Percentiles rank a stretch among this genome's conserved stretches.
Evolutionary conservation across 2,329 filamentous ascomycete genomes (phyloP).

Genomic region (Clarireedia homoeocarpa): DNA sequence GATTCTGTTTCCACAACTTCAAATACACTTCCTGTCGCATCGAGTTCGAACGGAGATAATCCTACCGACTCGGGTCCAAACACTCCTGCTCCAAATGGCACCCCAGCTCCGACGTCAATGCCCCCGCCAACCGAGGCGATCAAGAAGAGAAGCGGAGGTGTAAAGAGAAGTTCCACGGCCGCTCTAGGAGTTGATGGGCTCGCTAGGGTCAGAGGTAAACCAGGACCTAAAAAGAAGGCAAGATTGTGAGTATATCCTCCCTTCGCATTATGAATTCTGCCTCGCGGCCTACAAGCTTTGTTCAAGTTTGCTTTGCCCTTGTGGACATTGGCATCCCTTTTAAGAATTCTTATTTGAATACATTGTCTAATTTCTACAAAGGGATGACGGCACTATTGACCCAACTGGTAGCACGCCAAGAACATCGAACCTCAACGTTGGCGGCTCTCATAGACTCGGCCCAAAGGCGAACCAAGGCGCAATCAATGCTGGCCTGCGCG

Average conservation of each 20-base stretch:
- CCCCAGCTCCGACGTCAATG: slow-evolving; percentile 46
- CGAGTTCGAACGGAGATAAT: slow-evolving; percentile 43
- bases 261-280: neutral
- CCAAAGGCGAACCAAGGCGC: slow-evolving; percentile 95
- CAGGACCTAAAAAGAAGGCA: slow-evolving; percentile 93
- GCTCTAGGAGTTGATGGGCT: slow-evolving; percentile 48
- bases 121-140: slow-evolving; percentile 51
- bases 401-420: slow-evolving; percentile 39
- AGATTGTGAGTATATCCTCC: slow-evolving; percentile 63
- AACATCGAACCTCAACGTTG: slow-evolving; percentile 32
- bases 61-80: slow-evolving; percentile 52
- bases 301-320: neutral
- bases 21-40: slow-evolving; percentile 31
- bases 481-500: slow-evolving; percentile 92
- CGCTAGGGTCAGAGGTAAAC: slow-evolving; percentile 73
- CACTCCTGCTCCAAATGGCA: slow-evolving; percentile 49
- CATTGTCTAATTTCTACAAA: slow-evolving; percentile 32
- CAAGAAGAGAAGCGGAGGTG: slow-evolving; percentile 60
- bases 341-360: neutral
- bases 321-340: neutral
- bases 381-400: slow-evolving; percentile 57
- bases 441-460: slow-evolving; percentile 65
- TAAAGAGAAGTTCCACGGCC: slow-evolving; percentile 62
- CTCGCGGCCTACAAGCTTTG: neutral
- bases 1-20: slow-evolving; percentile 33